Base-by-base conservation (phyloP, 768 basidiomycete genomes). In the Coprinopsis cinerea region DNA sequence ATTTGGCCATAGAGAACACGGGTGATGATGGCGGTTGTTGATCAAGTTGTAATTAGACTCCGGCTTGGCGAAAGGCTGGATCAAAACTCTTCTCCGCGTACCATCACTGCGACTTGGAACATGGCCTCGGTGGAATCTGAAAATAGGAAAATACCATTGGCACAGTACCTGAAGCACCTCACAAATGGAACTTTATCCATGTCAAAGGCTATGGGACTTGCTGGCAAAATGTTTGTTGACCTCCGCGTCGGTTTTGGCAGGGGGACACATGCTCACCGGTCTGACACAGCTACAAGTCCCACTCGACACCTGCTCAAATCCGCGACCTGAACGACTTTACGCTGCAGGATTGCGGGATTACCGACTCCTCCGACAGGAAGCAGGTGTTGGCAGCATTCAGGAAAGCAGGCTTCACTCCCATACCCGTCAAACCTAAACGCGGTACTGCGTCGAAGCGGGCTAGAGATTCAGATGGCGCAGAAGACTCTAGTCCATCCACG, bases 201-300 rank as follows among this genome's bases (percentile, higher is more conserved):
- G 48, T 59, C 73, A 27, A 81, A 83, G 55, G 86, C 88, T 13
- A 89, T 92, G 75, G 65, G 71, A 13, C 64, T 86, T 22, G 77
- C 88, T 30, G 75, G 76, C 49, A 88, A 87, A 74, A 72, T 86
- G 87, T 86, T 51, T 51, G 76, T 60, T n/a, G 11, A n/a, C 9
- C 42, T n/a, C n/a, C n/a, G n/a, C n/a, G n/a, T n/a, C n/a, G n/a
- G n/a, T n/a, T n/a, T n/a, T n/a, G n/a, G n/a, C n/a, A n/a, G n/a
- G n/a, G n/a, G n/a, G n/a, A n/a, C n/a, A n/a, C 36, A 49, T 26
- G 18, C 39, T 35, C 26, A 20, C 22, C 35, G 2, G 24, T 23
- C 20, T 5, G 20, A 14, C 22, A 43, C 30, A 91, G 88, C 54
- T 91, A 87, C 66, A 88, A 85, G 59, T 71, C 79, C 20, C 76